A percentile compares a stretch with the other conserved stretches of the same genome.
These are phyloP conservation scores for Ogataea zsoltii DNA, from an alignment of 805 yeast genomes.

Conservation along the genomic window DNA sequence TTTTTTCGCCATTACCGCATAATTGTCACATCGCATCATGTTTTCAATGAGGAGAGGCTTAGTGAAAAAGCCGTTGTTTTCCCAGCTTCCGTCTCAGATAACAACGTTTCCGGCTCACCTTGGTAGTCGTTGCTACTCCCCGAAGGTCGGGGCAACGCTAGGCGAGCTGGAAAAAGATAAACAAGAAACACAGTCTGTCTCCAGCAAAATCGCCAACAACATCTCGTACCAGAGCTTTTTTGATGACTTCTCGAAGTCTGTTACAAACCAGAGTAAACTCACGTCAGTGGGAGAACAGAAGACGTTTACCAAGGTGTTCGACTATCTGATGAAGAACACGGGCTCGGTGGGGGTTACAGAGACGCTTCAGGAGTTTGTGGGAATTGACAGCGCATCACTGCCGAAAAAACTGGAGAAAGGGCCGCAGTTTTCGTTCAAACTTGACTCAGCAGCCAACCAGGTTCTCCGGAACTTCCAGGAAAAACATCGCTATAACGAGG, in stretches of 20 bases:
- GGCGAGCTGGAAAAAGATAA: conserved; percentile 9
- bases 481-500: conserved; percentile 11
- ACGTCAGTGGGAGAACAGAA: conserved; percentile 35
- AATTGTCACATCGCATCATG: too few relatives aligned
- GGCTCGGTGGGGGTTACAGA: conserved; percentile 27
- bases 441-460: conserved; percentile 4
- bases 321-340: conserved; percentile 27
- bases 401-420: neutral
- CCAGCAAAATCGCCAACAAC: conserved; percentile 17
- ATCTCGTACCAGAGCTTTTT: conserved; percentile 28
- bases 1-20: too few relatives aligned
- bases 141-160: neutral
- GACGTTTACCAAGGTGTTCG: conserved; percentile 33
- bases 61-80: too few relatives aligned
- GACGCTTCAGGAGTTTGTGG: conserved; percentile 28
- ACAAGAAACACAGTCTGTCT: neutral
- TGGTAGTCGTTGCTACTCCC: neutral
- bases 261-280: conserved; percentile 18
- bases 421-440: conserved; percentile 5
- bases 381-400: conserved; percentile 10
- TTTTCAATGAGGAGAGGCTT: too few relatives aligned
- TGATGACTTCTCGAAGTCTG: conserved; percentile 27
- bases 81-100: too few relatives aligned
- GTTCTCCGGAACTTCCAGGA: conserved; percentile 12
- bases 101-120: too few relatives aligned